Percentiles rank a stretch among this genome's conserved stretches.
These are phyloP conservation scores for Ophioceras dolichostomum DNA, from an alignment of 2,329 filamentous ascomycete genomes.

Conservation along the genomic window DNA sequence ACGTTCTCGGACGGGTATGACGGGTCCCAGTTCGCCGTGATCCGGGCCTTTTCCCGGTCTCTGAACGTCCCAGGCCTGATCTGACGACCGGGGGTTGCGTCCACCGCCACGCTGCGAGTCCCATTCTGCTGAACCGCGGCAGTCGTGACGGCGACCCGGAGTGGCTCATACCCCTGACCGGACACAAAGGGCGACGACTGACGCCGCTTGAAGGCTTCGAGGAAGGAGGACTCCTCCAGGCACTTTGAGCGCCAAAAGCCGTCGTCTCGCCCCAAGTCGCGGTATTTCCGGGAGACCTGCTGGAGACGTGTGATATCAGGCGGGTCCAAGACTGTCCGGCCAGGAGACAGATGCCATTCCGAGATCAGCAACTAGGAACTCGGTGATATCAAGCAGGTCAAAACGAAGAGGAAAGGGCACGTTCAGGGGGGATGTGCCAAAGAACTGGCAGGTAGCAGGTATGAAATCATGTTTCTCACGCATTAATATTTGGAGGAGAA, in stretches of 20 bases:
- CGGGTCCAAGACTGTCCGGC: slow-evolving; percentile 45
- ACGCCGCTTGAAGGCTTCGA: slow-evolving; percentile 34
- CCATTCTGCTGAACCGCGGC: too few species aligned
- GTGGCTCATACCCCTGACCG: neutral
- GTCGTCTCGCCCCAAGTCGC: slow-evolving; percentile 58
- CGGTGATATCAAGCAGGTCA: too few species aligned
- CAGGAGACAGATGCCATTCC: slow-evolving; percentile 9
- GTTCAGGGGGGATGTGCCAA: too few species aligned
- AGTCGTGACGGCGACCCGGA: neutral
- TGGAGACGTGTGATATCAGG: slow-evolving; percentile 56
- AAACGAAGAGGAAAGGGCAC: too few species aligned
- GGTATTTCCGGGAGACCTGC: slow-evolving; percentile 53
- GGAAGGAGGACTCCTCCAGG: slow-evolving; percentile 57
- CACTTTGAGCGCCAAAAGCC: slow-evolving; percentile 65
- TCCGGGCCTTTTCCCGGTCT: slow-evolving; percentile 26
- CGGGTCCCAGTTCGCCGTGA: slow-evolving; percentile 75
- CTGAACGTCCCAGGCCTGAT: too few species aligned
- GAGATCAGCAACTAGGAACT: too few species aligned
- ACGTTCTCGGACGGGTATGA: slow-evolving; percentile 58
- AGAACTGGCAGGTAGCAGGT: too few species aligned
- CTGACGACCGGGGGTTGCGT: too few species aligned
- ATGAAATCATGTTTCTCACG: slow-evolving; percentile 21
- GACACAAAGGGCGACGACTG: neutral
- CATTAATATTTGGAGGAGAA: slow-evolving; percentile 47
- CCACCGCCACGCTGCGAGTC: too few species aligned